phyloP scores from a whole-genome alignment of 441 rosid genomes.

The Pelargonium exstipulatum region DNA sequence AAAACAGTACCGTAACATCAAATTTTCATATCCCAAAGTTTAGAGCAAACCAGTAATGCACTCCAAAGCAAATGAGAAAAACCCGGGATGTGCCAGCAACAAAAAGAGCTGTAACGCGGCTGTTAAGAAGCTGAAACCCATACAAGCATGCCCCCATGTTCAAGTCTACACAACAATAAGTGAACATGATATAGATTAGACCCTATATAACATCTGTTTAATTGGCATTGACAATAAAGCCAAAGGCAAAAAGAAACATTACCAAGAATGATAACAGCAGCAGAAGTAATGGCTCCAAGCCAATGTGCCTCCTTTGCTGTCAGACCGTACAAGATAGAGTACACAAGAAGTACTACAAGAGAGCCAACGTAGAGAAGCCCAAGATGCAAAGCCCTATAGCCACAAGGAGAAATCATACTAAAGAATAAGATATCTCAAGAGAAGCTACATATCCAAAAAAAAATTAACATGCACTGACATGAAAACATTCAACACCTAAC shows the following conservation, averaged over 20 bases:
- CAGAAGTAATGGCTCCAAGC: conserved; percentile 98
- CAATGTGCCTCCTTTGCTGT: conserved; percentile 92
- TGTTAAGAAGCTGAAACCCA: conserved; percentile 91
- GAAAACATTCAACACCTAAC: conserved; percentile 4
- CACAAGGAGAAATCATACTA: conserved; percentile 21
- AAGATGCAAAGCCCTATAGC: conserved; percentile 92
- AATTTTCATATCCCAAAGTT: conserved; percentile 16
- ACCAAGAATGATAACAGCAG: conserved; percentile 97
- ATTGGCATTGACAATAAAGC: conserved; percentile 18
- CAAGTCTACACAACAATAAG: conserved; percentile 65
- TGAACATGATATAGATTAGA: conserved; percentile 23
- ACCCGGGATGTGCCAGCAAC: conserved; percentile 91
- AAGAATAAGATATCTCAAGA: conserved; percentile 8
- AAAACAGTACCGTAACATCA: conserved; percentile 12
- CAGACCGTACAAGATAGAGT: conserved; percentile 88
- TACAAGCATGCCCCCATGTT: conserved; percentile 98
- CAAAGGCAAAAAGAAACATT: conserved; percentile 18
- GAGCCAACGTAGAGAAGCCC: conserved; percentile 90
- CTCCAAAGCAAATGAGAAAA: conserved; percentile 98
- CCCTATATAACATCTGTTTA: conserved; percentile 15
- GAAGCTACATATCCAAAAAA: conserved; percentile 15
- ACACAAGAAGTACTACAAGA: conserved; percentile 80
- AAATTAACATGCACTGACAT: neutral
- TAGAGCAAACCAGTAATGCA: conserved; percentile 90
- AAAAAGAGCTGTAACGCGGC: conserved; percentile 83